Conservation (phyloP, 2,329 filamentous ascomycete species). For the Penicillium paneum region DNA sequence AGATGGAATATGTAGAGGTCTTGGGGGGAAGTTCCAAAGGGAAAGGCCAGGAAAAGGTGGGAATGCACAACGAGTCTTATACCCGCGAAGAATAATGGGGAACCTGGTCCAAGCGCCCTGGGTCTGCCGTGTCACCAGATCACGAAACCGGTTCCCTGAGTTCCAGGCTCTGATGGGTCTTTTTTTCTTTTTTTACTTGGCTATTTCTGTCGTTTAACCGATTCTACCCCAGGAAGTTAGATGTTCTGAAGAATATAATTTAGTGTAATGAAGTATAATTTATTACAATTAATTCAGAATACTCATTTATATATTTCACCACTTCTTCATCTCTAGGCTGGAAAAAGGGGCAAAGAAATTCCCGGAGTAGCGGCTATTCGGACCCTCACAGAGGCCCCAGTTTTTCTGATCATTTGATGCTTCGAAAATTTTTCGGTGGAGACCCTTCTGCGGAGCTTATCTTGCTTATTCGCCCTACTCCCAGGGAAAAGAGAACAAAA, state of each 20-base stretch:
- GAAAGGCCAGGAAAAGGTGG: neutral
- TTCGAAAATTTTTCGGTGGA: constrained; percentile 28
- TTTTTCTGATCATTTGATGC: constrained; percentile 27
- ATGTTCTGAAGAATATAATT: neutral
- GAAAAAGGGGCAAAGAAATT: neutral
- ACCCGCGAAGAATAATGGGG: constrained; percentile 12
- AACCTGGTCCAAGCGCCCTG: constrained; percentile 14
- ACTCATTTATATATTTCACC: too few species aligned
- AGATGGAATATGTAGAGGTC: neutral
- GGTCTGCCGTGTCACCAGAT: constrained; percentile 18
- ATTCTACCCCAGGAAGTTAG: neutral
- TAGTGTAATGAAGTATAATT: too few species aligned
- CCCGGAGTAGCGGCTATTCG: constrained; percentile 5
- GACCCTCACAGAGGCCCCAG: constrained; percentile 10
- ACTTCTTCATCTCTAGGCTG: neutral
- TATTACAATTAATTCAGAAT: too few species aligned
- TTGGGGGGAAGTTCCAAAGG: neutral
- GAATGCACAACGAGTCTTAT: constrained; percentile 13
- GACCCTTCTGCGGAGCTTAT: constrained; percentile 25
- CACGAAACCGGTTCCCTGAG: constrained; percentile 14
- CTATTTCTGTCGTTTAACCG: neutral
- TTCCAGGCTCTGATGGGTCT: constrained; percentile 6
- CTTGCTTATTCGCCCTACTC: constrained; percentile 12
- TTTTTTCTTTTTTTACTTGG: neutral
- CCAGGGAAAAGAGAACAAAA: constrained; percentile 3